Percentiles rank a stretch among this genome's conserved stretches.
Evolutionary conservation across 352 stramenopile genomes (phyloP).

Genomic region (Pythium inflatum): DNA sequence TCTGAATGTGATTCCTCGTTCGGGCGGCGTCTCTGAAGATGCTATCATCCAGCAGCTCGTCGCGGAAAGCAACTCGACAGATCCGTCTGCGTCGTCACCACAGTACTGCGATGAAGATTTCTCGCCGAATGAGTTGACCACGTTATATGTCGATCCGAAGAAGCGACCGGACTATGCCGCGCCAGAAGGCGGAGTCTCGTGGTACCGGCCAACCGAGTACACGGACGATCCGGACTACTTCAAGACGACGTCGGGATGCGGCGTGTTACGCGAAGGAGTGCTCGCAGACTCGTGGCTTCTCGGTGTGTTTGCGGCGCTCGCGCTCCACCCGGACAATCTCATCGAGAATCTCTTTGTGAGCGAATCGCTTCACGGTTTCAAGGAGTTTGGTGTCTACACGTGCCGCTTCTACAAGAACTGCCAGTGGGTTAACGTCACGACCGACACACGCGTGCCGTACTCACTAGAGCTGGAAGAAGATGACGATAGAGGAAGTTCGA

Average conservation of each 20-base stretch:
- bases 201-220: conserved; percentile 79
- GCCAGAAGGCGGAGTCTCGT: conserved; percentile 39
- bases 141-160: conserved; percentile 59
- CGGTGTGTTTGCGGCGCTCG: conserved; percentile 82
- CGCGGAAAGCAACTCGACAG: neutral
- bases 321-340: conserved; percentile 78
- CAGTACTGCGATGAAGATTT: conserved; percentile 73
- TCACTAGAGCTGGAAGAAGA: conserved; percentile 47
- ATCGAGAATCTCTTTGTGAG: conserved; percentile 92
- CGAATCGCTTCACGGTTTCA: conserved; percentile 76
- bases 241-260: conserved; percentile 66
- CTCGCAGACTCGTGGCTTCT: conserved; percentile 88
- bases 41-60: conserved; percentile 48
- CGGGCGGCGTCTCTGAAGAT: conserved; percentile 39
- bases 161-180: conserved; percentile 67
- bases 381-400: conserved; percentile 87
- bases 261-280: conserved; percentile 56
- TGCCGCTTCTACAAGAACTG: conserved; percentile 94
- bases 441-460: conserved; percentile 87
- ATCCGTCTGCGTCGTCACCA: neutral
- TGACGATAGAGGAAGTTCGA: conserved; percentile 34
- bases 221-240: conserved; percentile 85
- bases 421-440: conserved; percentile 86
- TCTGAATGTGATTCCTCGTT: conserved; percentile 22
- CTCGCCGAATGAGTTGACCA: conserved; percentile 40